Conservation (phyloP, 257 asterid species). For the Fraxinus cuspidata region DNA sequence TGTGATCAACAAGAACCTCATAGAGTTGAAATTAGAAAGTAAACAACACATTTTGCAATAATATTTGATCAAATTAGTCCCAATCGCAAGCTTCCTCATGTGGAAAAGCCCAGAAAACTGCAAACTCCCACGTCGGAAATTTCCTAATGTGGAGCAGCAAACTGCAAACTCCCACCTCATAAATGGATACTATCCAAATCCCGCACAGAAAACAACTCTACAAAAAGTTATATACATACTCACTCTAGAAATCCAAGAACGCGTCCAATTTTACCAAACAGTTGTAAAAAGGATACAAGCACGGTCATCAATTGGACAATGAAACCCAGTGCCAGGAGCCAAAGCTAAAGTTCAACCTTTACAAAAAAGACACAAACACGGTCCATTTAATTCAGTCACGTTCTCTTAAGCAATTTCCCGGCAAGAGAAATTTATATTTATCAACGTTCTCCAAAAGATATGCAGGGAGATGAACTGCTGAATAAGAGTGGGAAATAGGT, state of each 20-base stretch:
- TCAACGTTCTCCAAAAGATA: constrained; percentile 68
- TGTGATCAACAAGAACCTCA: neutral
- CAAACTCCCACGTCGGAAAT: constrained; percentile 33
- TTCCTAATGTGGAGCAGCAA: constrained; percentile 30
- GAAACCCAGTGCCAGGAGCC: constrained; percentile 37
- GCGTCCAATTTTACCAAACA: constrained; percentile 32
- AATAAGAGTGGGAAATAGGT: constrained; percentile 83
- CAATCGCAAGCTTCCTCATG: constrained; percentile 40
- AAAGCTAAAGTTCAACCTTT: constrained; percentile 43
- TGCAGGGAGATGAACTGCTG: constrained; percentile 79
- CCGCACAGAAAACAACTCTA: constrained; percentile 30
- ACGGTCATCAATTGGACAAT: constrained; percentile 38
- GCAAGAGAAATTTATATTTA: constrained; percentile 62
- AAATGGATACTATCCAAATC: constrained; percentile 16
- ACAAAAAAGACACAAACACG: constrained; percentile 26
- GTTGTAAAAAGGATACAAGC: constrained; percentile 42
- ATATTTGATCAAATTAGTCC: constrained; percentile 30
- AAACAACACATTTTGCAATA: constrained; percentile 10
- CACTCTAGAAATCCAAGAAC: constrained; percentile 46
- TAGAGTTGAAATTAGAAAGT: neutral
- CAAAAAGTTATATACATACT: constrained; percentile 38
- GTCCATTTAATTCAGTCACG: constrained; percentile 38
- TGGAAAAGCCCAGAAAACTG: constrained; percentile 20
- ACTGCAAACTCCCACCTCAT: constrained; percentile 24
- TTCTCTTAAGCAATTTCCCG: constrained; percentile 81